Evolutionary conservation across 805 yeast genomes (phyloP).

Genomic region (Huiozyma naganishii): DNA sequence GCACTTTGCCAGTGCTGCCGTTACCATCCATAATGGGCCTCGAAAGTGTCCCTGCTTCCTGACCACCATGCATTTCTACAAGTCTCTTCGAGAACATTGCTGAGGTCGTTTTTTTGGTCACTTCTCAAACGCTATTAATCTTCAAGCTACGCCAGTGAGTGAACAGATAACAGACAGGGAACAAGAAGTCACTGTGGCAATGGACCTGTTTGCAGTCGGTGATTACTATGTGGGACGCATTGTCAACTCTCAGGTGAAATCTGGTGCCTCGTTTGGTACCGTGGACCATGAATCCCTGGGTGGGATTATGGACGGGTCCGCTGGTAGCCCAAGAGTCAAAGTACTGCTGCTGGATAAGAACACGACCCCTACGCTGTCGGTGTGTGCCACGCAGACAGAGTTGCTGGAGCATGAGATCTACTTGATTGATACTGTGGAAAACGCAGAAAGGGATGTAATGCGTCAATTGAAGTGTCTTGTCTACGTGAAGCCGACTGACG

Average conservation of each 20-base stretch:
- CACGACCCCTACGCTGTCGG: slow-evolving; percentile 78
- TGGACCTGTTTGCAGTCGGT: slow-evolving; percentile 40
- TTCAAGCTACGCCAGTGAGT: no score
- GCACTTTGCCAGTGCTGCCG: slow-evolving; percentile 4
- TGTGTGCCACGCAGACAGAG: slow-evolving; percentile 81
- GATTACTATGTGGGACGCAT: slow-evolving; percentile 35
- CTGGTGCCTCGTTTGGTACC: background rate
- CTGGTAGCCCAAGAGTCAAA: slow-evolving; percentile 35
- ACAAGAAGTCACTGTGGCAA: slow-evolving; percentile 7
- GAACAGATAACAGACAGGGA: no score
- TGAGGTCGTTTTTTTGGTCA: no score
- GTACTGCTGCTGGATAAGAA: slow-evolving; percentile 69
- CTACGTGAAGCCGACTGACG: slow-evolving; percentile 63
- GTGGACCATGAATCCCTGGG: background rate
- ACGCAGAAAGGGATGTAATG: slow-evolving; percentile 51
- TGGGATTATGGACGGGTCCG: background rate
- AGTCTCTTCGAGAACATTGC: no score
- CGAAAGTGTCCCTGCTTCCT: background rate
- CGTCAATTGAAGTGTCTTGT: slow-evolving; percentile 75
- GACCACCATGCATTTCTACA: background rate
- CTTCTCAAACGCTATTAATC: no score
- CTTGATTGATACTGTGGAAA: slow-evolving; percentile 61
- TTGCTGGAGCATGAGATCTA: slow-evolving; percentile 76
- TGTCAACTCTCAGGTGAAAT: slow-evolving; percentile 20
- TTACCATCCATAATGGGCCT: background rate